Percentiles rank a stretch among this genome's conserved stretches.
Evolutionary conservation across 1,284 basidiomycete genomes (phyloP).

Genomic region (Laetiporus sulphureus): DNA sequence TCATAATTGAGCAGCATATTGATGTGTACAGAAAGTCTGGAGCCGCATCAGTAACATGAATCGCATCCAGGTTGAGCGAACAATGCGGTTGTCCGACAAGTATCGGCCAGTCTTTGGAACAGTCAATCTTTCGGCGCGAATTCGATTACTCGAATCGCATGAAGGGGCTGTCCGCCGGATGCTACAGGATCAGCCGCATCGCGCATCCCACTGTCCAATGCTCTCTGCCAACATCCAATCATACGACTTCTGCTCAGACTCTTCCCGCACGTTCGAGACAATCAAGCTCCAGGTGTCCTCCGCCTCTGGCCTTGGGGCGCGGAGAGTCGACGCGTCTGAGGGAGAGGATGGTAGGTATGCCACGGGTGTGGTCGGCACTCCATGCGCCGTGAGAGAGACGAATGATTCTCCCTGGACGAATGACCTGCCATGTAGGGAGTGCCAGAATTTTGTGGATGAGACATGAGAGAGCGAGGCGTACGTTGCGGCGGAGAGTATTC

Average conservation of each 20-base stretch:
- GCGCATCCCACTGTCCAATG: constrained; percentile 21
- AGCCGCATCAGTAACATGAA: too few relatives aligned
- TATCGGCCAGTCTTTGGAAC: too few relatives aligned
- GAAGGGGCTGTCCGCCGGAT: not conserved
- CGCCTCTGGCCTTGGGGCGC: constrained; percentile 15
- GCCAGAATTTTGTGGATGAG: too few relatives aligned
- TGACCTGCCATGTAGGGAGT: too few relatives aligned
- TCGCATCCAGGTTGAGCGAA: too few relatives aligned
- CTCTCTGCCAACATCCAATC: constrained; percentile 21
- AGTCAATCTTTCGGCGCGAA: too few relatives aligned
- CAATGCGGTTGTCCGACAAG: too few relatives aligned
- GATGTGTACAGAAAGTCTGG: too few relatives aligned
- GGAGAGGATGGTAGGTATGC: constrained; percentile 11
- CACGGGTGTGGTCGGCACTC: constrained; percentile 18
- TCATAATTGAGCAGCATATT: too few relatives aligned
- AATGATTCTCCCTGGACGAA: constrained; percentile 10
- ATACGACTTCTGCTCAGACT: not conserved
- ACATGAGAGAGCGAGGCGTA: too few relatives aligned
- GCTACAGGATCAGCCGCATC: constrained; percentile 16
- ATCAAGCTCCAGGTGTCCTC: constrained; percentile 22
- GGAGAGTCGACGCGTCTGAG: constrained; percentile 8
- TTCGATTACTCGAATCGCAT: too few relatives aligned
- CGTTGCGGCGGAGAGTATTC: constrained; percentile 38
- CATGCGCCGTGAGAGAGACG: constrained; percentile 15
- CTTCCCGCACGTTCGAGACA: constrained; percentile 1